These are phyloP conservation scores for Mrakiaceae sp. DNA, from an alignment of 1,284 basidiomycete genomes.

Conservation along the genomic window DNA sequence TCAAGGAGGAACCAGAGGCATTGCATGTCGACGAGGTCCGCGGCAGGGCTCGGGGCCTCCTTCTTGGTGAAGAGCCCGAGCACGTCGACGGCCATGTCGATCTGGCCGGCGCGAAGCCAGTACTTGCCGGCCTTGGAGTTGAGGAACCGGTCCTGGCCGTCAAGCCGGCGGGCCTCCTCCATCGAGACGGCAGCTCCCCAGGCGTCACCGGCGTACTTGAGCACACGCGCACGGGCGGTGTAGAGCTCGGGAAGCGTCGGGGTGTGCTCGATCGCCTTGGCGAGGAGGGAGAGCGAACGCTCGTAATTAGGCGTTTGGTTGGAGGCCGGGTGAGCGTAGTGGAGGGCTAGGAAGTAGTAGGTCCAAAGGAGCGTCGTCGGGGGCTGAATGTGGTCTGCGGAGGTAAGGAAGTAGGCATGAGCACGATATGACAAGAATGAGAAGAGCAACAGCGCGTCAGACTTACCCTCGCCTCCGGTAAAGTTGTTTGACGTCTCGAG, in stretches of 20 bases:
- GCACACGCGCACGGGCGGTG: slow-evolving; percentile 67
- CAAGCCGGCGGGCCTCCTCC: slow-evolving; percentile 73
- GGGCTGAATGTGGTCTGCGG: slow-evolving; percentile 40
- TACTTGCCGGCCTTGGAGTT: slow-evolving; percentile 95
- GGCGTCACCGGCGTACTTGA: slow-evolving; percentile 78
- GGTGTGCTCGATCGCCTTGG: slow-evolving; percentile 63
- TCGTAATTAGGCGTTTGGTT: slow-evolving; percentile 37
- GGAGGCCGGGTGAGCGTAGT: slow-evolving; percentile 55
- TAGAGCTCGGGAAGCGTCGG: slow-evolving; percentile 88
- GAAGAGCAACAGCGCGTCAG: background rate
- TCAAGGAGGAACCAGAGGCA: slow-evolving; percentile 78
- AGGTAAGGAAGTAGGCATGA: background rate
- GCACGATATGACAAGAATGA: background rate
- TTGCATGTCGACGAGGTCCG: slow-evolving; percentile 94
- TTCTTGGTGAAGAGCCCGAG: slow-evolving; percentile 86
- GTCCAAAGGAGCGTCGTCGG: slow-evolving; percentile 90
- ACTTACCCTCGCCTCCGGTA: slow-evolving; percentile 24
- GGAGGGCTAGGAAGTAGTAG: slow-evolving; percentile 88
- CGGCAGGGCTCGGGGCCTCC: slow-evolving; percentile 62
- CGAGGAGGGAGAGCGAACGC: slow-evolving; percentile 56
- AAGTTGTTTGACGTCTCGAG: slow-evolving; percentile 33
- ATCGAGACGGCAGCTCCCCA: slow-evolving; percentile 62
- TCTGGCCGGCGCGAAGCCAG: slow-evolving; percentile 63
- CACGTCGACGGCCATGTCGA: slow-evolving; percentile 59
- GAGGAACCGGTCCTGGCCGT: slow-evolving; percentile 91